These are phyloP conservation scores for Tolypocladium ophioglossoides DNA, from an alignment of 2,329 filamentous ascomycete genomes.

Conservation along the genomic window DNA sequence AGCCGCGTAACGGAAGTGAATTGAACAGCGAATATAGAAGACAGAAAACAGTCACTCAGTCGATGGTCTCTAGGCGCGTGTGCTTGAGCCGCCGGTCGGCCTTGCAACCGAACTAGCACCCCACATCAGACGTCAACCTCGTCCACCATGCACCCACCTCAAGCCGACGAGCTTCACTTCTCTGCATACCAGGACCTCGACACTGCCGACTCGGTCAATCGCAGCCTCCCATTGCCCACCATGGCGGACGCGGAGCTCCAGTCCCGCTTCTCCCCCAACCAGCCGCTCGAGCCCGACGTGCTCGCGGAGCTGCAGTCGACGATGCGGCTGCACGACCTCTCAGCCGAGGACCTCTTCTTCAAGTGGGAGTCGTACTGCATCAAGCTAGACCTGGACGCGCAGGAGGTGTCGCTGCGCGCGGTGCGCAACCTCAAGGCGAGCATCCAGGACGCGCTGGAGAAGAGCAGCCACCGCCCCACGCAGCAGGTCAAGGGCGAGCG, in stretches of 20 bases:
- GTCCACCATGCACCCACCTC: neutral
- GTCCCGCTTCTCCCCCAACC: conserved; percentile 24
- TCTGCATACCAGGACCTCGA: neutral
- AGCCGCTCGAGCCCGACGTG: conserved; percentile 62
- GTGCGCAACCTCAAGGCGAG: conserved; percentile 75
- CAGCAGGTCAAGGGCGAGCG: conserved; percentile 53
- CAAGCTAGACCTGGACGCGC: conserved; percentile 79
- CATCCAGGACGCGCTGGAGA: conserved; percentile 74
- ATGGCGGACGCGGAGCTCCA: conserved; percentile 27
- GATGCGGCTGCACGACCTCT: conserved; percentile 70
- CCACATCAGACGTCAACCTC: no score
- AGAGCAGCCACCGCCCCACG: conserved; percentile 49
- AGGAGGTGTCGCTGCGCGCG: conserved; percentile 54
- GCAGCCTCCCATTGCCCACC: conserved; percentile 4
- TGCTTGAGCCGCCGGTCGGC: no score
- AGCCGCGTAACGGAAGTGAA: no score
- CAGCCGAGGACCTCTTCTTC: conserved; percentile 82
- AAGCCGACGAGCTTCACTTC: neutral
- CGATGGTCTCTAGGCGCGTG: no score
- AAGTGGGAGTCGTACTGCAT: conserved; percentile 99
- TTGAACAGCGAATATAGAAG: no score
- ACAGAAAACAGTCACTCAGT: no score
- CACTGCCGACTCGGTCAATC: neutral
- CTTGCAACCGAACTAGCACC: no score
- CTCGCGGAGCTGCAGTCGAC: conserved; percentile 76